phyloP scores from a whole-genome alignment of 495 filamentous ascomycete species.

The Trichoderma erinaceum region DNA sequence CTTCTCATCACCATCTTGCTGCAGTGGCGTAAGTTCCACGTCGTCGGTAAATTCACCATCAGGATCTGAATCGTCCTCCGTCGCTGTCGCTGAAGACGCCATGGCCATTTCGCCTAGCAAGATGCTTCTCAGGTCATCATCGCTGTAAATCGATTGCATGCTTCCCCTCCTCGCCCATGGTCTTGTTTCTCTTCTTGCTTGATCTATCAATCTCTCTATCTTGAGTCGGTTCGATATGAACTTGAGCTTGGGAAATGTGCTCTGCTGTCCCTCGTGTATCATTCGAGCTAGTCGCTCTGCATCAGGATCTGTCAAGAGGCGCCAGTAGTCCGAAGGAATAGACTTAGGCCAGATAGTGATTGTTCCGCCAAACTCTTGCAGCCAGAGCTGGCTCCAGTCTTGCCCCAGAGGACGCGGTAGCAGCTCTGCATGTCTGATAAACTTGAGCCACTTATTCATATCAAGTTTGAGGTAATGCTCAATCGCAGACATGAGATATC shows the following conservation, averaged over 20 bases:
- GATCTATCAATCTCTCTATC: slow-evolving; percentile 72
- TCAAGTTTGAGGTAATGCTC: slow-evolving; percentile 96
- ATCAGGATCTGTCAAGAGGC: slow-evolving; percentile 79
- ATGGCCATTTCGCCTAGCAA: slow-evolving; percentile 21
- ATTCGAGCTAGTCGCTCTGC: slow-evolving; percentile 70
- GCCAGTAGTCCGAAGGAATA: slow-evolving; percentile 66
- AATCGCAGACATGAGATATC: slow-evolving; percentile 82
- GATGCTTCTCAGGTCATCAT: slow-evolving; percentile 34
- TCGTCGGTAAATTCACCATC: slow-evolving; percentile 2
- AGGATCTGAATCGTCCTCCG: slow-evolving; percentile 8
- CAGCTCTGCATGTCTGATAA: slow-evolving; percentile 84
- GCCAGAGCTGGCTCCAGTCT: slow-evolving; percentile 93
- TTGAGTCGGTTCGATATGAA: slow-evolving; percentile 83
- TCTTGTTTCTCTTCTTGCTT: slow-evolving; percentile 57
- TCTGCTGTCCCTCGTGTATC: slow-evolving; percentile 81
- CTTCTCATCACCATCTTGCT: not conserved
- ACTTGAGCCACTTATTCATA: slow-evolving; percentile 92
- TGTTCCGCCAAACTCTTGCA: slow-evolving; percentile 89
- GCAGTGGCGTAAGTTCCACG: not conserved
- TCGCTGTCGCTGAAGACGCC: not conserved
- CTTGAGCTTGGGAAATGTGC: slow-evolving; percentile 80
- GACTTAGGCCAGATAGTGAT: slow-evolving; percentile 92
- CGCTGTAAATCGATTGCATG: slow-evolving; percentile 41
- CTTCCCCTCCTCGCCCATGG: slow-evolving; percentile 30
- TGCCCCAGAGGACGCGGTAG: slow-evolving; percentile 87